These are phyloP conservation scores for Neurospora sp. DNA, from an alignment of 495 filamentous ascomycete species.

Conservation along the genomic window DNA sequence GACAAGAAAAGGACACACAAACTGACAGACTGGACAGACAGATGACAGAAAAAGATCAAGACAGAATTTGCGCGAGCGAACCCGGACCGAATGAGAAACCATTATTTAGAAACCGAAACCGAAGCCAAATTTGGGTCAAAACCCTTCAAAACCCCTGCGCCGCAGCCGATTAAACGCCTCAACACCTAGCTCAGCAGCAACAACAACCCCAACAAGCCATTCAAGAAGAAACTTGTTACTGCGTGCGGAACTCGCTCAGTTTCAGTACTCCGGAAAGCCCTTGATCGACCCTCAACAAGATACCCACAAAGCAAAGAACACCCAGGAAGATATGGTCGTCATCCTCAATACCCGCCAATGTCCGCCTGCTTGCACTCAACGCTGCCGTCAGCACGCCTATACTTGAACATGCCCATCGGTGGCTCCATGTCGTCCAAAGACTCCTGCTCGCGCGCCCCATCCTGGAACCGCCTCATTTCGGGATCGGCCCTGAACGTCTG, in stretches of 20 bases:
- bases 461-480: constrained; percentile 11
- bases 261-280: not conserved
- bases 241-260: not conserved
- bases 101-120: not conserved
- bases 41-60: not conserved
- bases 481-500: constrained; percentile 12
- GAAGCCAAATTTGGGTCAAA: not conserved
- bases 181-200: not conserved
- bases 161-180: not conserved
- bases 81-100: not conserved
- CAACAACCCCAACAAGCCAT: not conserved
- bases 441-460: constrained; percentile 19
- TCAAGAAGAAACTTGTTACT: not conserved
- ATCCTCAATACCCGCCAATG: not conserved
- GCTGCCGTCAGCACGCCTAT: constrained; percentile 15
- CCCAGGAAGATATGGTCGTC: not conserved
- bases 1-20: not conserved
- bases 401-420: not conserved
- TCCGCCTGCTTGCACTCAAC: not conserved
- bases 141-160: not conserved
- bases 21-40: not conserved
- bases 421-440: constrained; percentile 7
- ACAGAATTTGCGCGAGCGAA: not conserved
- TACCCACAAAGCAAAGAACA: not conserved
- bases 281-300: not conserved